Evolutionary conservation across 129 eudicot species (phyloP).

Genomic region (Tanacetum coccineum): DNA sequence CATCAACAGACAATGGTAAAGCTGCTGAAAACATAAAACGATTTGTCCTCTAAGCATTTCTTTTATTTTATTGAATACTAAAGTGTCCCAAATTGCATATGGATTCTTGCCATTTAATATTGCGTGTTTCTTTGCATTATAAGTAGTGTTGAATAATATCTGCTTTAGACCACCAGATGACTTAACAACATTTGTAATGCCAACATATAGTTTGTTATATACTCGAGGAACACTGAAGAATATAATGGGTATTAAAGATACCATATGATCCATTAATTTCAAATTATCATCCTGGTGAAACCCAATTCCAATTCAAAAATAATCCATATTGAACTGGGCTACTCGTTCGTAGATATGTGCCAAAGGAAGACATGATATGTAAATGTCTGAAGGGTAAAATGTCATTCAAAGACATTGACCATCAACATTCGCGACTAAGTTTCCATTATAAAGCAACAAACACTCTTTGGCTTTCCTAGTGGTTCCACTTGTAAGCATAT

Average conservation of each 20-base stretch:
- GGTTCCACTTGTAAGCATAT: slow-evolving; percentile 93
- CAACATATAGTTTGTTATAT: slow-evolving; percentile 63
- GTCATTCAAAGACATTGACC: too few species aligned
- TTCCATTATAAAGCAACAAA: slow-evolving; percentile 40
- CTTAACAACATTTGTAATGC: too few species aligned
- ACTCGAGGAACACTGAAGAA: slow-evolving; percentile 85
- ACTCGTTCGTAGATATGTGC: slow-evolving; percentile 80
- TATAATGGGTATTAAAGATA: slow-evolving; percentile 58
- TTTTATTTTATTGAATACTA: background rate
- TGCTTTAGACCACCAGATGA: slow-evolving; percentile 65
- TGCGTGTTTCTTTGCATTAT: slow-evolving; percentile 70
- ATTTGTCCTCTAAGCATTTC: background rate
- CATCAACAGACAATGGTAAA: background rate
- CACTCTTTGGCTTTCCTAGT: slow-evolving; percentile 98
- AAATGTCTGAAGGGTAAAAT: too few species aligned
- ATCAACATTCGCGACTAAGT: slow-evolving; percentile 64
- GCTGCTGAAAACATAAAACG: background rate
- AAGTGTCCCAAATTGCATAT: background rate
- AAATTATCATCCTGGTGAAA: slow-evolving; percentile 80
- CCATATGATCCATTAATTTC: slow-evolving; percentile 82
- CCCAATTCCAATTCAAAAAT: slow-evolving; percentile 65
- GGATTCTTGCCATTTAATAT: too few species aligned
- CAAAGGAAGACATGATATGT: slow-evolving; percentile 78
- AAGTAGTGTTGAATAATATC: slow-evolving; percentile 66
- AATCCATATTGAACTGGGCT: slow-evolving; percentile 40